Base-by-base conservation (phyloP, 306 rosid genomes). In the Ammopiptanthus mongolicus region DNA sequence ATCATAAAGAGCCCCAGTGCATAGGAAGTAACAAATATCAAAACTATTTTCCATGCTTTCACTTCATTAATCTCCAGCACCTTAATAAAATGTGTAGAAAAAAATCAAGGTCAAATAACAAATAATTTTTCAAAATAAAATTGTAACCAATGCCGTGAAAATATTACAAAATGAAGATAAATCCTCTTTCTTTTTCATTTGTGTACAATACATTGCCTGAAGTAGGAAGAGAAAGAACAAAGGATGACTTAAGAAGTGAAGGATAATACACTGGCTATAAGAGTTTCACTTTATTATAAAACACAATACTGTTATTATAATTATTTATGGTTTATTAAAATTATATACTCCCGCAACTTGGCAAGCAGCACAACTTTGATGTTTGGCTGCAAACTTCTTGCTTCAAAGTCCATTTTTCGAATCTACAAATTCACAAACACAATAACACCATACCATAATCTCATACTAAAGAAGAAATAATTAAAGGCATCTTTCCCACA, bases 1-100 rank as follows among this genome's bases (percentile, higher is more conserved):
- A 95, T 92, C 92, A 92, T 73, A 55, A 71, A 77, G 61, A 95
- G 88, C 61, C 99, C 97, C 80, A 95, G 17, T 2, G 96, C 89
- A 77, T 89, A 95, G 57, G 99, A 90, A 83, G 96, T 88, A 60
- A 75, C 86, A 2, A 97, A 90, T 87, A 88, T 91, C 73, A 95
- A 73, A 76, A 95, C 93, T 59, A 97, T 74, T 84, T 82, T 91
- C 97, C 93, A 92, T 53, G 97, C 88, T 82, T 89, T 92, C 73
- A 59, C 76, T 19, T 92, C 87, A 78, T 95, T 84, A 83, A 92
- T 88, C 88, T 90, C 97, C 69, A 94, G 92, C 31, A 95, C 97
- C 97, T 95, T 59, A 11, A 42, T 76, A 44, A 22, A 61, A 50
- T 8, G 41, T 7, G 67, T 72, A 73, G 19, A n/a, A n/a, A n/a